Percentiles rank a stretch among this genome's conserved stretches.
These are phyloP conservation scores for Salix dunnii DNA, from an alignment of 345 rosid species.

Conservation along the genomic window DNA sequence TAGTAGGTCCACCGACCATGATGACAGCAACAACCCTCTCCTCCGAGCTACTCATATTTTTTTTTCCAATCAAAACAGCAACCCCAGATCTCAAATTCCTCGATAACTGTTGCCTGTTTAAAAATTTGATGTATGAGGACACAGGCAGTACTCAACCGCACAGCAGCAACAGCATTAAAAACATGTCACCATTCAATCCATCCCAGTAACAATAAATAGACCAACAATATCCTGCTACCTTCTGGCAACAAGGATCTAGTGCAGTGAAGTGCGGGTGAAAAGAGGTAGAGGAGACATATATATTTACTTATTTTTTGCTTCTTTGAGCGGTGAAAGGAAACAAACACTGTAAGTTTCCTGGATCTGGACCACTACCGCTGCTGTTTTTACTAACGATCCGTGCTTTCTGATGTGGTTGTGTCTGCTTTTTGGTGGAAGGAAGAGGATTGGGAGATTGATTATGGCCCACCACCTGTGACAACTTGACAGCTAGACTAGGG, in stretches of 20 bases:
- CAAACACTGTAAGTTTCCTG: not conserved
- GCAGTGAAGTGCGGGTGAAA: not conserved
- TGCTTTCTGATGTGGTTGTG: not conserved
- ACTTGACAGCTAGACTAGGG: not conserved
- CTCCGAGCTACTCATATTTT: constrained; percentile 56
- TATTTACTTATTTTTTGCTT: too few species aligned
- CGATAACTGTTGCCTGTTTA: not conserved
- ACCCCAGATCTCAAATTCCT: constrained; percentile 42
- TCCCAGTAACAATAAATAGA: not conserved
- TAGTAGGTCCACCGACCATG: constrained; percentile 99
- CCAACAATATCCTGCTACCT: not conserved
- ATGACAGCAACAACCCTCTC: constrained; percentile 91
- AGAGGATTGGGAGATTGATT: not conserved
- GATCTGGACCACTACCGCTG: not conserved
- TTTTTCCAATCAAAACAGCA: constrained; percentile 15
- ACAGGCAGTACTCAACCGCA: not conserved
- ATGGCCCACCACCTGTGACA: not conserved
- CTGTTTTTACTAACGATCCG: not conserved
- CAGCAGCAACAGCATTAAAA: not conserved
- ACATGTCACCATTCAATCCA: not conserved
- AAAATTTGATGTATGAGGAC: not conserved
- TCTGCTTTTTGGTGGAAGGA: not conserved
- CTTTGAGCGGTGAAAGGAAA: not conserved
- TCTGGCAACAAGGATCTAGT: not conserved
- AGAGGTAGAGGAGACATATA: not conserved